These are phyloP conservation scores for Xylaria sp. DNA, from an alignment of 2,329 filamentous ascomycete genomes.

Conservation along the genomic window DNA sequence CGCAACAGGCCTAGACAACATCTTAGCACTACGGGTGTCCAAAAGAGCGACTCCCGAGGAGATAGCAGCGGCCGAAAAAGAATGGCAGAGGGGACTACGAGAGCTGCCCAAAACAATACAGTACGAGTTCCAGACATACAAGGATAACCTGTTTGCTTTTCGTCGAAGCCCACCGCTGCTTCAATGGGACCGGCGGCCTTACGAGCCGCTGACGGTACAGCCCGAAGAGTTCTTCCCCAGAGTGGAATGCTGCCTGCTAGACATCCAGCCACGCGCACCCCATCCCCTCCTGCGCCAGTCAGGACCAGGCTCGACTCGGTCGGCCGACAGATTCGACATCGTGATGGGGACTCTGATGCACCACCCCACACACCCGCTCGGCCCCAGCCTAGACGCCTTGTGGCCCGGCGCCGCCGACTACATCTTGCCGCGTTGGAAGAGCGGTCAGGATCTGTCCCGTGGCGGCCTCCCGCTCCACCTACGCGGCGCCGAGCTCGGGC, in stretches of 20 bases:
- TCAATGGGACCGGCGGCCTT: conserved; percentile 71
- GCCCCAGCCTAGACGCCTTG: conserved; percentile 55
- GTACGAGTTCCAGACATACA: conserved; percentile 47
- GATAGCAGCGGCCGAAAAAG: conserved; percentile 40
- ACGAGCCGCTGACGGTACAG: conserved; percentile 69
- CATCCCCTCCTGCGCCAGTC: conserved; percentile 55
- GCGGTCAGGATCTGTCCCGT: conserved; percentile 51
- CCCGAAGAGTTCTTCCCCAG: conserved; percentile 71
- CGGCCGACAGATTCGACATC: conserved; percentile 60
- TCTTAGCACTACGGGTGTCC: conserved; percentile 24
- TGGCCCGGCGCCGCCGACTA: conserved; percentile 65
- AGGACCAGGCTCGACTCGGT: conserved; percentile 47
- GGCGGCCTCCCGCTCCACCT: conserved; percentile 52
- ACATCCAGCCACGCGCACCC: conserved; percentile 66
- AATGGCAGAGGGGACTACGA: conserved; percentile 46
- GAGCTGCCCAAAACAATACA: conserved; percentile 17
- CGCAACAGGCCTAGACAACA: background rate
- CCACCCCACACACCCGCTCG: conserved; percentile 44
- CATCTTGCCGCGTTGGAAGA: conserved; percentile 54
- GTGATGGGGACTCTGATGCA: conserved; percentile 52
- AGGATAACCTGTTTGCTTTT: conserved; percentile 62
- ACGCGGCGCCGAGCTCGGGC: conserved; percentile 49
- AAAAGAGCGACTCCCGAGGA: conserved; percentile 28
- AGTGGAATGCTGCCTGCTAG: conserved; percentile 62
- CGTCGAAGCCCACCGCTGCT: conserved; percentile 58